Evolutionary conservation across 2,329 filamentous ascomycete genomes (phyloP), one percentile per base, ranked within the genome.

Genomic region (Nemania serpens): DNA sequence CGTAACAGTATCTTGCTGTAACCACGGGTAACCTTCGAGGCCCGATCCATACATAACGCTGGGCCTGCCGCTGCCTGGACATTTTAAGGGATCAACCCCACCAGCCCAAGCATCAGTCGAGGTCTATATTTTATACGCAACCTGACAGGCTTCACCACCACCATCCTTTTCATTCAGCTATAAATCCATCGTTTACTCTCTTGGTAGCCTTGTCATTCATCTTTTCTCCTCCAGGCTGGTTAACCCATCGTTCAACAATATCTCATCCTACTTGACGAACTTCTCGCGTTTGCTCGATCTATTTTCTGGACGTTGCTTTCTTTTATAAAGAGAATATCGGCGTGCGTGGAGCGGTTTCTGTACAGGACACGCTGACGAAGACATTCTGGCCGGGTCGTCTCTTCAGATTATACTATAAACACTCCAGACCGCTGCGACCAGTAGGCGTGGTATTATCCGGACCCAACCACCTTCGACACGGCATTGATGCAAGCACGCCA

Each of bases 11-110:
- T 72, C 74, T 77, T 74, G 72, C 75, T 78, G 72, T 73, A 71
- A 70, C 73, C 72, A 75, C 75, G 71, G 71, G 69, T 74, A 75
- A 70, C 74, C 73, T 72, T 45, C 72, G 66, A 76, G 67, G 70
- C 73, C 72, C 74, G 69, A 76, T 77, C 74, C 69, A 76, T 77
- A 78, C 75, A 76, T 75, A 75, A 77, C 68, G 61, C 71, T 72
- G 74, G 72, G 69, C 70, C 75, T 73, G 70, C 73, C 76, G 70
- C 70, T 74, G 71, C 72, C 71, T 74, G 72, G 71, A 73, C 67
- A 64, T 71, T 68, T 74, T 75, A 71, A 74, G 73, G 72, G 73
- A 75, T 72, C 72, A 70, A 75, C 74, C 76, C 77, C 76, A 75
- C 77, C 67, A 73, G 66, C 71, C 69, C 69, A 74, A 71, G 70